Evolutionary conservation across 805 yeast species (phyloP).

Genomic region (Lipomyces orientalis): DNA sequence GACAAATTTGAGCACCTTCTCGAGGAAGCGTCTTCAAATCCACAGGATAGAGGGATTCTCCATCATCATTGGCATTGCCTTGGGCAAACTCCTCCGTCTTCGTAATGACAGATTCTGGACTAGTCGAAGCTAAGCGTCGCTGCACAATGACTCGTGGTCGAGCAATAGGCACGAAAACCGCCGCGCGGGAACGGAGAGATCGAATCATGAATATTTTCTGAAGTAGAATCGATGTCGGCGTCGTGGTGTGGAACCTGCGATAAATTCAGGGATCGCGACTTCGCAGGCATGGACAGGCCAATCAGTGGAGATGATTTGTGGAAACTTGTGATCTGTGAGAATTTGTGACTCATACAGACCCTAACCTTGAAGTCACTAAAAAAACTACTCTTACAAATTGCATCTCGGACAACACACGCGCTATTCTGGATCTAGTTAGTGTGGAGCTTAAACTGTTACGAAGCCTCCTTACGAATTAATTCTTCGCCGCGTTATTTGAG

Average conservation of each 20-base stretch:
- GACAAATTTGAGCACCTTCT: slow-evolving; percentile 16
- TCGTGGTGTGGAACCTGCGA: neutral
- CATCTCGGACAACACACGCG: no score
- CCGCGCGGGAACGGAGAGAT: slow-evolving; percentile 14
- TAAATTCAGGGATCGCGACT: neutral
- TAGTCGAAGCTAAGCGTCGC: slow-evolving; percentile 22
- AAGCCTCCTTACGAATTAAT: neutral
- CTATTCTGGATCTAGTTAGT: neutral
- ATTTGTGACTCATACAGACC: neutral
- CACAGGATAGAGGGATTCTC: slow-evolving; percentile 31
- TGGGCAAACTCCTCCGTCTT: slow-evolving; percentile 25
- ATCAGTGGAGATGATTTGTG: neutral
- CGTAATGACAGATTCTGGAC: slow-evolving; percentile 12
- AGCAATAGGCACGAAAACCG: slow-evolving; percentile 4
- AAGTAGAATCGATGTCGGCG: neutral
- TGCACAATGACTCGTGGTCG: slow-evolving; percentile 15
- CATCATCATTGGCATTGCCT: slow-evolving; percentile 18
- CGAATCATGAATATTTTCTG: slow-evolving; percentile 14
- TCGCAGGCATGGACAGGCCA: neutral
- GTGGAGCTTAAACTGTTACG: neutral
- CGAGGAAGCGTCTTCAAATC: slow-evolving; percentile 28
- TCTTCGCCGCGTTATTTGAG: neutral
- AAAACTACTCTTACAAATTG: no score
- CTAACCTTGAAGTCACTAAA: neutral
- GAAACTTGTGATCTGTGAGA: neutral